Evolutionary conservation across 2,329 filamentous ascomycete species (phyloP).

Genomic region (Xylariaceae sp.): DNA sequence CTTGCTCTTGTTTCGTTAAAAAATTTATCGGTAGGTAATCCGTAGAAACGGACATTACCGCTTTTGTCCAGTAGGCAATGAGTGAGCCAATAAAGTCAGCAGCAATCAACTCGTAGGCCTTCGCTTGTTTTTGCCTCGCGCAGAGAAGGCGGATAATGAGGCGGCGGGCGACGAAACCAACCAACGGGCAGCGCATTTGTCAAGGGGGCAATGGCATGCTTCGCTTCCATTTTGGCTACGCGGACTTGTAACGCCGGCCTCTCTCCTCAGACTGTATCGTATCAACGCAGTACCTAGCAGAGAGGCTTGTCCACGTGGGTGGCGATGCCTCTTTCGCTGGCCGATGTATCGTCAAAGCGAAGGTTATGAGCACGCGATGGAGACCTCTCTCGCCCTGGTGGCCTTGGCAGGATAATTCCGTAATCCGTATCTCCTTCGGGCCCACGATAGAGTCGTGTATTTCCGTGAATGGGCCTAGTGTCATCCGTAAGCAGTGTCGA

Average conservation of each 20-base stretch:
- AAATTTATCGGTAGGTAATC: background rate
- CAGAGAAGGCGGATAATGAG: constrained; percentile 1
- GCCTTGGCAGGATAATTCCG: background rate
- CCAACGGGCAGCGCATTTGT: background rate
- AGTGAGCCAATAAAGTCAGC: no score
- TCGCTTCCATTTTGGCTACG: background rate
- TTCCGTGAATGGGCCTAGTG: no score
- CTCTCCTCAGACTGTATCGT: background rate
- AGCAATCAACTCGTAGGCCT: background rate
- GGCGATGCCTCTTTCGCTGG: background rate
- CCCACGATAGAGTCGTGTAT: background rate
- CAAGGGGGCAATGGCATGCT: background rate
- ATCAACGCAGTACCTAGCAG: no score
- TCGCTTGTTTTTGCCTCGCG: constrained; percentile 4
- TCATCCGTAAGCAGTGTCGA: no score
- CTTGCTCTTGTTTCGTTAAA: background rate
- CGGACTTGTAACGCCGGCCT: background rate
- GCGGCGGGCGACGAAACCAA: background rate
- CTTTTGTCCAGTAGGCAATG: no score
- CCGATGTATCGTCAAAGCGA: background rate
- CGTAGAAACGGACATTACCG: background rate
- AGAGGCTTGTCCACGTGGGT: background rate
- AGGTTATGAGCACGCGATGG: background rate
- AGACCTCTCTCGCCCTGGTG: background rate
- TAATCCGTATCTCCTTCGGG: background rate